phyloP scores from a whole-genome alignment of 495 filamentous ascomycete genomes.

The Xylaria bambusicola region DNA sequence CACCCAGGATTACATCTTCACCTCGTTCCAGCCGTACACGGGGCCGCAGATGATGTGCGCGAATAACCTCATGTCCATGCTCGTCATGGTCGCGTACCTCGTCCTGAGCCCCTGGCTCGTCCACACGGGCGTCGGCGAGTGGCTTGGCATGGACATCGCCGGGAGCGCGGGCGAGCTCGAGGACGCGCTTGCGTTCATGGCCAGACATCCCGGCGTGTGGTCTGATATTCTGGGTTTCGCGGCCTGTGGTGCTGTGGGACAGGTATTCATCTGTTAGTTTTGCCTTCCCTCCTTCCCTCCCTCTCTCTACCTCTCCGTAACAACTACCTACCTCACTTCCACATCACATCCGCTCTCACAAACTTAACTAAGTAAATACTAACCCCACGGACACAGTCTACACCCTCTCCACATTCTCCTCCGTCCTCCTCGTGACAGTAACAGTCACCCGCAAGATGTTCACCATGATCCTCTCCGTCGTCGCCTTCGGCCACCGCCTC shows the following conservation, averaged over 20 bases:
- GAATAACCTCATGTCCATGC: constrained; percentile 82
- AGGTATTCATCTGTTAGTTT: constrained; percentile 87
- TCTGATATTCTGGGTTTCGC: constrained; percentile 88
- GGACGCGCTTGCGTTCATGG: constrained; percentile 78
- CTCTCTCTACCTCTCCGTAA: not conserved
- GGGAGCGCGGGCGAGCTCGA: constrained; percentile 68
- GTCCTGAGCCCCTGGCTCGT: constrained; percentile 76
- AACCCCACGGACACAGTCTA: constrained; percentile 74
- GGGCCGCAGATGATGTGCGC: constrained; percentile 99
- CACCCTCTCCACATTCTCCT: constrained; percentile 88
- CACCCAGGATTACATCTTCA: constrained; percentile 94
- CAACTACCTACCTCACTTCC: no score
- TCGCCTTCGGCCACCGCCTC: constrained; percentile 90
- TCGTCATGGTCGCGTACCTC: constrained; percentile 74
- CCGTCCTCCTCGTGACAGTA: constrained; percentile 88
- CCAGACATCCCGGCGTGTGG: constrained; percentile 72
- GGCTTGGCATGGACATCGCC: constrained; percentile 64
- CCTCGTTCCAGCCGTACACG: constrained; percentile 69
- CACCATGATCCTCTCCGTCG: constrained; percentile 93
- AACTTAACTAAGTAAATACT: no score
- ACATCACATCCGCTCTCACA: no score
- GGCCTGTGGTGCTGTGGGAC: constrained; percentile 88
- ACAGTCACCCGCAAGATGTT: constrained; percentile 99
- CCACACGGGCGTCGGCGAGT: constrained; percentile 62
- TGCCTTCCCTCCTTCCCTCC: not conserved